phyloP scores from a whole-genome alignment of 495 filamentous ascomycete genomes.

The Lentithecium fluviatile region DNA sequence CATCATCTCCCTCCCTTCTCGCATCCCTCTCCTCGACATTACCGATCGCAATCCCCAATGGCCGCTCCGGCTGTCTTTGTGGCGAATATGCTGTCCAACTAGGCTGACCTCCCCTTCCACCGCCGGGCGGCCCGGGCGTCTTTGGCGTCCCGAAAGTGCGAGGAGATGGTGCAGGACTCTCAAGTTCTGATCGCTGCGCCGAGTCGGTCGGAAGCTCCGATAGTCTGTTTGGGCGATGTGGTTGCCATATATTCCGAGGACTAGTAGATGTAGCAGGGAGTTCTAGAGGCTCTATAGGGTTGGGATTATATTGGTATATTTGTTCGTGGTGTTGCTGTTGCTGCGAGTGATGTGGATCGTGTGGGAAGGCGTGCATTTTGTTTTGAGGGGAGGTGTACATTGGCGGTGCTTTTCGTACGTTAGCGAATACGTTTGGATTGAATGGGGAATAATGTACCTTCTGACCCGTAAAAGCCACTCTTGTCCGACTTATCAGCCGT shows the following conservation, averaged over 20 bases:
- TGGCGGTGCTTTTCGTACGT: constrained; percentile 1
- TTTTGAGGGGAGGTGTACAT: neutral
- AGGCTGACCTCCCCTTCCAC: too few species aligned
- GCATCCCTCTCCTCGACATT: too few species aligned
- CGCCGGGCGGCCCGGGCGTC: too few species aligned
- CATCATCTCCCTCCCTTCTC: too few species aligned
- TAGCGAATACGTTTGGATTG: neutral
- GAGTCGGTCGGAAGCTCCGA: constrained; percentile 5
- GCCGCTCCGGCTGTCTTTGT: too few species aligned
- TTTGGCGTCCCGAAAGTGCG: too few species aligned
- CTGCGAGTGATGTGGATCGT: neutral
- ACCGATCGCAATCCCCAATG: too few species aligned
- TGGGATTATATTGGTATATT: too few species aligned
- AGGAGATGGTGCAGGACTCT: too few species aligned
- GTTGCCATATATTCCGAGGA: neutral
- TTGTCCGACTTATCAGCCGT: neutral
- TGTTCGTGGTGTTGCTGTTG: constrained; percentile 10
- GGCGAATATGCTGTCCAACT: too few species aligned
- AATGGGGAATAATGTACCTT: neutral
- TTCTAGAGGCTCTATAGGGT: neutral
- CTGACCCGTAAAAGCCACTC: neutral
- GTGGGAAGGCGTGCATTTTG: neutral
- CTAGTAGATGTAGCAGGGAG: constrained; percentile 4
- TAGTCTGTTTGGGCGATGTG: neutral
- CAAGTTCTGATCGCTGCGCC: too few species aligned